phyloP scores from a whole-genome alignment of 371 early-diverging fungal species.

The Zychaea mexicana region DNA sequence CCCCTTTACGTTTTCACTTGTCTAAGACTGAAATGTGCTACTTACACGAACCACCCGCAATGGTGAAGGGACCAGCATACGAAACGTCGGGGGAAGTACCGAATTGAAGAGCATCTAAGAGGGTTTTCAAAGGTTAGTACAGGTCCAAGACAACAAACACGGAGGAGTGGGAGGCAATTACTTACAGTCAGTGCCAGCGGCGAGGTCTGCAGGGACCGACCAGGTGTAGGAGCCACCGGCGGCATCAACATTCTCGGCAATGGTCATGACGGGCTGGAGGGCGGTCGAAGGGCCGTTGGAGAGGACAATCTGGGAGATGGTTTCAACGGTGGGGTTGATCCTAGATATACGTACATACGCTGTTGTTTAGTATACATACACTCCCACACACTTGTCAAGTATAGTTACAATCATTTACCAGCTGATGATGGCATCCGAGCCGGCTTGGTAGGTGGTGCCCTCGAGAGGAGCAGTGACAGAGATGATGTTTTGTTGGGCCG shows the following conservation, averaged over 20 bases:
- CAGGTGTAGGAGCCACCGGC: constrained; percentile 31
- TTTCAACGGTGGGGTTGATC: constrained; percentile 27
- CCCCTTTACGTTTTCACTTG: background rate
- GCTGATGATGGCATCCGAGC: constrained; percentile 31
- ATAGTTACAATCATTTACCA: too few relatives aligned
- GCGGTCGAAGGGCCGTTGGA: constrained; percentile 24
- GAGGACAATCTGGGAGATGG: constrained; percentile 42
- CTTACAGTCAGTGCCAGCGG: constrained; percentile 49
- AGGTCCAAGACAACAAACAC: background rate
- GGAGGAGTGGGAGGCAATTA: background rate
- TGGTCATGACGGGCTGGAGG: constrained; percentile 19
- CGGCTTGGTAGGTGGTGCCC: constrained; percentile 39
- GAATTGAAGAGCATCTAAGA: constrained; percentile 35
- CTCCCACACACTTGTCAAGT: too few relatives aligned
- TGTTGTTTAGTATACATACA: too few relatives aligned
- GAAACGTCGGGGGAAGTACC: constrained; percentile 31
- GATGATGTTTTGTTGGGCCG: constrained; percentile 33
- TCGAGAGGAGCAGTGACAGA: constrained; percentile 38
- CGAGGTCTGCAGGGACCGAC: constrained; percentile 33
- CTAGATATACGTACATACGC: constrained; percentile 7
- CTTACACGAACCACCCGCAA: constrained; percentile 27
- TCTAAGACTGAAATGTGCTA: too few relatives aligned
- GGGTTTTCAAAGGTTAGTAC: background rate
- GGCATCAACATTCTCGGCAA: constrained; percentile 39
- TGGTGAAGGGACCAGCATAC: constrained; percentile 44